A percentile compares a stretch with the other conserved stretches of the same genome.
These are phyloP conservation scores for Boletus patriciae DNA, from an alignment of 768 basidiomycete genomes.

Conservation along the genomic window DNA sequence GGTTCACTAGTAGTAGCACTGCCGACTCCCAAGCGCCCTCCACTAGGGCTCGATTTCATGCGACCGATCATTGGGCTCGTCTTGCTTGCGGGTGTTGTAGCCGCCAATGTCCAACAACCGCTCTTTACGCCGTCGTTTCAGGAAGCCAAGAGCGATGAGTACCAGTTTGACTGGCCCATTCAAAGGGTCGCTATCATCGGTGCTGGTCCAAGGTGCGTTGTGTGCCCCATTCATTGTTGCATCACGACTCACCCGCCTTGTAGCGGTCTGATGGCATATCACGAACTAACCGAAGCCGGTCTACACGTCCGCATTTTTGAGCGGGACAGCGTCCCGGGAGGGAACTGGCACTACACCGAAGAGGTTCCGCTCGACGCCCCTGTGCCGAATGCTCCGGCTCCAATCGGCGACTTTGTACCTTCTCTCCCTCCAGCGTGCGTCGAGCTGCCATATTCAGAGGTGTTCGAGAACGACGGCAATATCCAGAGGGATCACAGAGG, in stretches of 20 bases:
- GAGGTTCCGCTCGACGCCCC: not conserved
- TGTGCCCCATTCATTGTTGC: no score
- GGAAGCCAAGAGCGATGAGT: not conserved
- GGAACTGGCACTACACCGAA: no score
- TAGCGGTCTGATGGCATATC: not conserved
- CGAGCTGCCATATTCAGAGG: not conserved
- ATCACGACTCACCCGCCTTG: not conserved
- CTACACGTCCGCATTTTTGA: not conserved
- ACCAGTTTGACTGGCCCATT: not conserved
- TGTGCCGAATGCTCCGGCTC: not conserved
- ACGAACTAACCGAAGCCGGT: not conserved
- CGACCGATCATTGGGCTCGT: not conserved
- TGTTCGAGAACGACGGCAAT: not conserved
- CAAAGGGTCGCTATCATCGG: not conserved
- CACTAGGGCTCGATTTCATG: not conserved
- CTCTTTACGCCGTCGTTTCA: not conserved
- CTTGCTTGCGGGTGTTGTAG: not conserved
- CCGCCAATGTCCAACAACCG: not conserved
- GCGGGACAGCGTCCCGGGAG: not conserved
- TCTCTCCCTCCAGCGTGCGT: not conserved
- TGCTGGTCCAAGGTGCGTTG: not conserved
- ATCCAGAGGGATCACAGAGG: not conserved
- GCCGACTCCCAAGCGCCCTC: no score
- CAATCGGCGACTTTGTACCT: not conserved
- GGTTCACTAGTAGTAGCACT: no score